Conservation (phyloP, 768 basidiomycete genomes). For the Lactarius sanguifluus region DNA sequence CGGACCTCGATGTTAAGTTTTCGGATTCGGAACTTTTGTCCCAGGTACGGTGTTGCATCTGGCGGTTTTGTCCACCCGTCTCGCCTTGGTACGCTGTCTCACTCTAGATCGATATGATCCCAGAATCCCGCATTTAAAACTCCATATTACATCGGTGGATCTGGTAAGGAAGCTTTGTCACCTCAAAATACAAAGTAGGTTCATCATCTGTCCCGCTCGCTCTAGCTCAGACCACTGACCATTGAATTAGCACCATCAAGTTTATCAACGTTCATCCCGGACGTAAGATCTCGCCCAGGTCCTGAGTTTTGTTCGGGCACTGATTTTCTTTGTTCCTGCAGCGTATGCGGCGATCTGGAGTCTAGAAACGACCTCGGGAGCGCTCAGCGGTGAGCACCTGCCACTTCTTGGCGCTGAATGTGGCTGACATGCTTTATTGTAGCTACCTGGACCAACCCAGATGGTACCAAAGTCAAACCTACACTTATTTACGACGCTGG, state of each 20-base stretch:
- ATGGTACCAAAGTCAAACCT: not conserved
- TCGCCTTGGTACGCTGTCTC: not conserved
- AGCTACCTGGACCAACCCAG: not conserved
- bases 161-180: not conserved
- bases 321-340: not conserved
- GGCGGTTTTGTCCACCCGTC: not conserved
- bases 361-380: not conserved
- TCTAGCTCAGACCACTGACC: not conserved
- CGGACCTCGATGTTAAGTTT: not conserved
- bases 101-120: not conserved
- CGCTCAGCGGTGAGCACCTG: not conserved
- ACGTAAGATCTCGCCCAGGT: not conserved
- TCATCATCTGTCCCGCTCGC: not conserved
- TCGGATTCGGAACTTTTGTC: not conserved
- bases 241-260: not conserved
- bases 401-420: not conserved
- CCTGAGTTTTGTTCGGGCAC: no score
- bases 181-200: not conserved
- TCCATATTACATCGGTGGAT: slow-evolving; percentile 1
- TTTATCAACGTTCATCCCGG: not conserved
- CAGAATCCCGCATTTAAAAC: not conserved
- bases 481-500: not conserved
- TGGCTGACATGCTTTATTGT: not conserved
- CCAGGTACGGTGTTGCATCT: not conserved
- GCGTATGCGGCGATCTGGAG: not conserved